phyloP scores from a whole-genome alignment of 352 stramenopile genomes.

The Globisporangium acanthophoron region DNA sequence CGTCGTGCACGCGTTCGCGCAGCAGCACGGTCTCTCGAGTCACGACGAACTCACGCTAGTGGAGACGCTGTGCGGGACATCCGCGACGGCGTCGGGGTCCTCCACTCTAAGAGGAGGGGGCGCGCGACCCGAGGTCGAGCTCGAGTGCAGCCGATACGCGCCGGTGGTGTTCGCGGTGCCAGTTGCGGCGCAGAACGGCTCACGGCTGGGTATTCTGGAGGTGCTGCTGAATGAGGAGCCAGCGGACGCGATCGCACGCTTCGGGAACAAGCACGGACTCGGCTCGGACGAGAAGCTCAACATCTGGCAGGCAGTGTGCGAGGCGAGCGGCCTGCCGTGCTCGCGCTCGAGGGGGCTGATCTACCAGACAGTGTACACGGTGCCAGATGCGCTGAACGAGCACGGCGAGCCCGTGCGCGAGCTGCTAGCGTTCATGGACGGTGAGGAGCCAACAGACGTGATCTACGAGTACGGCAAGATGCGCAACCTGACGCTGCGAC shows the following conservation, averaged over 20 bases:
- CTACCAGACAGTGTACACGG: conserved; percentile 55
- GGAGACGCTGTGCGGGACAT: conserved; percentile 41
- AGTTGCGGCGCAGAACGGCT: conserved; percentile 53
- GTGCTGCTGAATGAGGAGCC: conserved; percentile 61
- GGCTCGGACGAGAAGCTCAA: conserved; percentile 47
- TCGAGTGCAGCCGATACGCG: conserved; percentile 54
- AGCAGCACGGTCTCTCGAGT: conserved; percentile 35
- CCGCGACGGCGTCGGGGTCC: background rate
- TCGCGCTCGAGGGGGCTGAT: conserved; percentile 51
- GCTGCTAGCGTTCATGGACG: conserved; percentile 63
- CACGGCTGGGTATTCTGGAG: conserved; percentile 53
- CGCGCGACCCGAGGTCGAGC: conserved; percentile 8
- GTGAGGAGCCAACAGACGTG: conserved; percentile 65
- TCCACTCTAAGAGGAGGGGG: background rate
- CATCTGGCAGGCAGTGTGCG: conserved; percentile 46
- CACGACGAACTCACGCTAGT: conserved; percentile 36
- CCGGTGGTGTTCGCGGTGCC: conserved; percentile 56
- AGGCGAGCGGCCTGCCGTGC: conserved; percentile 45
- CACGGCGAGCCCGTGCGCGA: conserved; percentile 18
- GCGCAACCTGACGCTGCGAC: conserved; percentile 57
- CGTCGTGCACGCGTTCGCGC: conserved; percentile 60
- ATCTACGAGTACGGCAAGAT: conserved; percentile 71
- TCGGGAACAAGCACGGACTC: conserved; percentile 69
- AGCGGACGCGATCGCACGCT: conserved; percentile 64
- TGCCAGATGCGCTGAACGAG: conserved; percentile 26